phyloP scores from a whole-genome alignment of 495 filamentous ascomycete species.

The Pyronema omphalodes region DNA sequence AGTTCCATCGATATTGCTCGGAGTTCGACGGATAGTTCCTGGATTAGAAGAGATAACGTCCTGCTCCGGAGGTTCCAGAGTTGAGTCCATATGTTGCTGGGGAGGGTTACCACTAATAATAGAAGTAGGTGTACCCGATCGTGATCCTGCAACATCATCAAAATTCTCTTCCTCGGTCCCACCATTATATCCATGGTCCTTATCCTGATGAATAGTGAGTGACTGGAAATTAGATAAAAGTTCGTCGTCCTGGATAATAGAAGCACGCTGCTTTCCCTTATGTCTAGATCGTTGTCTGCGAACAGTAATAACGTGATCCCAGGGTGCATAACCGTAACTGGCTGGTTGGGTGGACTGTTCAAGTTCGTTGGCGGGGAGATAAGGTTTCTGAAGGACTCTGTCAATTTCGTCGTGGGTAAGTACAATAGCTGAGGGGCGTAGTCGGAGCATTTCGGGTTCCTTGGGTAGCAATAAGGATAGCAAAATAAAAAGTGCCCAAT shows the following conservation, averaged over 20 bases:
- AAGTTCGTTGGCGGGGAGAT: neutral
- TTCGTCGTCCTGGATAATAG: neutral
- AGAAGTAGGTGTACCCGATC: neutral
- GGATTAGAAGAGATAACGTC: neutral
- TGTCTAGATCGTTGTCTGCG: neutral
- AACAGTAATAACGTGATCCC: neutral
- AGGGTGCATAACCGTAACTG: neutral
- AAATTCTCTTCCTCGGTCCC: neutral
- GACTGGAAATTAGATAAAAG: neutral
- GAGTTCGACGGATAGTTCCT: neutral
- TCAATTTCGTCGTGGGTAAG: slow-evolving; percentile 2
- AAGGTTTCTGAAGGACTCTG: neutral
- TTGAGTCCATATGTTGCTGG: neutral
- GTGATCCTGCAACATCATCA: neutral
- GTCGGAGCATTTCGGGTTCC: neutral
- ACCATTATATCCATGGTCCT: neutral
- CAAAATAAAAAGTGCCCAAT: too few species aligned
- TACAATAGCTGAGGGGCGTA: slow-evolving; percentile 2
- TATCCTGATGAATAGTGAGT: neutral
- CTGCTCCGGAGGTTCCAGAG: neutral
- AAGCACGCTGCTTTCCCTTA: slow-evolving; percentile 1
- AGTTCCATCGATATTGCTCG: neutral
- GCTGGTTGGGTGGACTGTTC: slow-evolving; percentile 8
- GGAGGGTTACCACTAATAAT: neutral
- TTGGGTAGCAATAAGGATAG: too few species aligned